These are phyloP conservation scores for Coffea humblotiana DNA, from an alignment of 305 asterid genomes.

Conservation along the genomic window DNA sequence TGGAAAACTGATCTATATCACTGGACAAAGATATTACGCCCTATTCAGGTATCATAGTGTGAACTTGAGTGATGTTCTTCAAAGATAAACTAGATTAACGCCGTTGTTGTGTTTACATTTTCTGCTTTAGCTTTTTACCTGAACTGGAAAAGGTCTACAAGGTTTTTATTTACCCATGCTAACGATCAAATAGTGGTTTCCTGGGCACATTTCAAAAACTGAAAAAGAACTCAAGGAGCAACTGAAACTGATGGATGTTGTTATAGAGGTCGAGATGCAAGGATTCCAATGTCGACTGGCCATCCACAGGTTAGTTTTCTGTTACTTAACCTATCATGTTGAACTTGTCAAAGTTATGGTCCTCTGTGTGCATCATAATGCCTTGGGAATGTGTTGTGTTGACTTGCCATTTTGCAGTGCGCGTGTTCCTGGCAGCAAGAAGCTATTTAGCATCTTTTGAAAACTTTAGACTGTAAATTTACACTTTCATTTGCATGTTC, in stretches of 20 bases:
- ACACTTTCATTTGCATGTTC: neutral
- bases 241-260: slow-evolving; percentile 95
- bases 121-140: slow-evolving; percentile 8
- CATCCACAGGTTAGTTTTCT: slow-evolving; percentile 65
- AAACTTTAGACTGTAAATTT: neutral
- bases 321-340: neutral
- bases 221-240: slow-evolving; percentile 93
- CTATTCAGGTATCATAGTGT: slow-evolving; percentile 75
- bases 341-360: neutral
- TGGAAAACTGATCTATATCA: slow-evolving; percentile 75
- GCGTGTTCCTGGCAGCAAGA: neutral
- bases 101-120: slow-evolving; percentile 4
- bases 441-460: neutral
- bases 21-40: slow-evolving; percentile 81
- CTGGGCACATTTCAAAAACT: slow-evolving; percentile 94
- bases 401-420: neutral
- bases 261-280: slow-evolving; percentile 97
- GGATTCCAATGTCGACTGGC: slow-evolving; percentile 85
- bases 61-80: slow-evolving; percentile 30
- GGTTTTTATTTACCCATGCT: slow-evolving; percentile 21
- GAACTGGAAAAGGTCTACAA: neutral
- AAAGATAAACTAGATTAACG: slow-evolving; percentile 11
- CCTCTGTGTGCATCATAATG: neutral
- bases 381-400: neutral
- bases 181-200: slow-evolving; percentile 72